Evolutionary conservation across 495 filamentous ascomycete genomes (phyloP).

Genomic region (Tuber brumale): DNA sequence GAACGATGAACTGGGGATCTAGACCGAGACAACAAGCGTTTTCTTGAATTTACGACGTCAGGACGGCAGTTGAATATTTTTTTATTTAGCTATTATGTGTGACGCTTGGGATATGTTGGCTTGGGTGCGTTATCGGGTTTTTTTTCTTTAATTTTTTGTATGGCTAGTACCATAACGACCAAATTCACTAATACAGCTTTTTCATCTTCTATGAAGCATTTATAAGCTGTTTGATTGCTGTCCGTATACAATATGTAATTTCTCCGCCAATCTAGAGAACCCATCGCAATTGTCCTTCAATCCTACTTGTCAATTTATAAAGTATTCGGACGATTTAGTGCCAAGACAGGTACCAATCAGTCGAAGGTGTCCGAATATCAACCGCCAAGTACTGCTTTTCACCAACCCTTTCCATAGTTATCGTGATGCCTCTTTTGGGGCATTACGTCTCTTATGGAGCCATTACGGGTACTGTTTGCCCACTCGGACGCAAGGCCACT

Average conservation of each 20-base stretch:
- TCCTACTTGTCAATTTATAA: background rate
- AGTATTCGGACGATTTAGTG: background rate
- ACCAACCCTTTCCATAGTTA: background rate
- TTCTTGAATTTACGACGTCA: constrained; percentile 5
- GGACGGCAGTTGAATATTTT: background rate
- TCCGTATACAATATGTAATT: background rate
- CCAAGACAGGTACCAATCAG: background rate
- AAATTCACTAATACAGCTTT: background rate
- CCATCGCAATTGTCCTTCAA: background rate
- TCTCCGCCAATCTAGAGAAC: background rate
- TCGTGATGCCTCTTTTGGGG: background rate
- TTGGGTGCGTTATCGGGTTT: background rate
- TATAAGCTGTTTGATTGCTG: background rate
- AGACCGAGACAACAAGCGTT: constrained; percentile 44
- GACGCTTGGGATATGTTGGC: background rate
- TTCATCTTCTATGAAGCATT: background rate
- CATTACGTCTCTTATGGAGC: background rate
- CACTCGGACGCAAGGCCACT: background rate
- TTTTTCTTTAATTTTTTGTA: background rate
- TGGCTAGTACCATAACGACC: background rate
- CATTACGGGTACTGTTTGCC: background rate
- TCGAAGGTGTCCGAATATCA: background rate
- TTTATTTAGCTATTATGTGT: background rate
- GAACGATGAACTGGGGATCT: constrained; percentile 88
- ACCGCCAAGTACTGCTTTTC: background rate